Evolutionary conservation across 1,139 yeast species (phyloP), one percentile per base, ranked within the genome.

Genomic region (Pichia kudriavzevii): DNA sequence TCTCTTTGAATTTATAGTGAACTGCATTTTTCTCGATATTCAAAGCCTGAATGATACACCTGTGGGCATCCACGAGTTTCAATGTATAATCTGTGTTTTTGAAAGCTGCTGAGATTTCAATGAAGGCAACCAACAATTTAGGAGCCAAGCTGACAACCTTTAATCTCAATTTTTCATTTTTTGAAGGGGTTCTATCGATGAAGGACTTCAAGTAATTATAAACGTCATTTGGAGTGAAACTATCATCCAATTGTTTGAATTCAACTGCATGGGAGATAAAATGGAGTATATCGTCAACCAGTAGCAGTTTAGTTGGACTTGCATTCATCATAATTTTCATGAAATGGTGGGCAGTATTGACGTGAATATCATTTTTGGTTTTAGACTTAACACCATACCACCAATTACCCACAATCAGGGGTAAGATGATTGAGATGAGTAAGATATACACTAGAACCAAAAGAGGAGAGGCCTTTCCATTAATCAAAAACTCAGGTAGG

Each of bases 401-500:
- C 96, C 97, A 88, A 28, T 67, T 66, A 21, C 79, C 83, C 21
- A 93, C 97, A 34, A 83, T 60, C 38, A 65, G 65, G 2, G 98
- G 98, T 41, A 91, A 69, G 11, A 84, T 64, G 5, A 79, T 66
- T 16, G 94, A 96, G 47, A 93, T 75, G 32, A 84, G 60, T 9
- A 75, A 47, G 36, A 85, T 75, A 58, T 93, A 93, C 4, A 69
- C 48, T 7, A 73, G 58, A 18, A 80, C 73, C 27, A 80, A 58
- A 48, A 83, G 68, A 28, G 81, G 51, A 5, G 94, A 79, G 28
- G 81, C 80, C 41, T 75, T 69, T 22, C 94, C 91, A 48, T 85
- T 95, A 28, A 93, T 85, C 48, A 93, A 68, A 60, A 85, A 85
- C 56, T 81, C 79, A 26, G 99, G 99, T 47, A 93, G 64, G 0